Evolutionary conservation across 345 rosid species (phyloP), one percentile per base, ranked within the genome.

Genomic region (Cardamine chenopodiifolia): DNA sequence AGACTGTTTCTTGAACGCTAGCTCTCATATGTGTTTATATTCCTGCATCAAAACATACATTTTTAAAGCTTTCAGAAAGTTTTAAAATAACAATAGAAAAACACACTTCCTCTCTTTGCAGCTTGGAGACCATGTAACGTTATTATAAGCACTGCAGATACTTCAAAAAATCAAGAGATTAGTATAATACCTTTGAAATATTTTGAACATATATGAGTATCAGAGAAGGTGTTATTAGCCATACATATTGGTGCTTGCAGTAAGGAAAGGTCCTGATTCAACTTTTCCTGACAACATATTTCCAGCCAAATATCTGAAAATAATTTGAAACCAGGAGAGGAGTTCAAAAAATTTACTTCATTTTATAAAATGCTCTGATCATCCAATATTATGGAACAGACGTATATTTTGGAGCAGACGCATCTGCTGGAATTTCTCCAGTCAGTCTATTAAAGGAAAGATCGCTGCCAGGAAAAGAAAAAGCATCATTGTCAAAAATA

Each of bases 191-290:
- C 13, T 2, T 20, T 64, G 62, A 47, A 2, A 61, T 50, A 4
- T 31, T 2, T 59, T 28, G 23, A 3, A n/a, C 40, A 12, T 54
- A 34, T 11, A 35, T 61, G 32, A 52, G 28, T 49, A 49, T 34
- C 8, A 7, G 18, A 23, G 39, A 47, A 55, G 8, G 50, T 53
- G 35, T 14, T 53, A 62, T 48, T 55, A 37, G 54, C 25, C 29
- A 59, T 78, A 78, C 81, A 72, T 72, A 72, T 78, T 78, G 29
- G 73, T 72, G 70, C 73, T 78, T 49, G 81, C 63, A 73, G 78
- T 73, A 60, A 78, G 74, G 61, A 78, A 78, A 53, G 78, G 25
- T 34, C 78, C 82, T 60, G 78, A 60, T 10, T 72, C 78, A 66
- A 78, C 29, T 60, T 61, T 61, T 54, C 82, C 82, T 13, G 74